Base-by-base conservation (phyloP, 805 yeast species). In the Wickerhamomyces xylosicus region DNA sequence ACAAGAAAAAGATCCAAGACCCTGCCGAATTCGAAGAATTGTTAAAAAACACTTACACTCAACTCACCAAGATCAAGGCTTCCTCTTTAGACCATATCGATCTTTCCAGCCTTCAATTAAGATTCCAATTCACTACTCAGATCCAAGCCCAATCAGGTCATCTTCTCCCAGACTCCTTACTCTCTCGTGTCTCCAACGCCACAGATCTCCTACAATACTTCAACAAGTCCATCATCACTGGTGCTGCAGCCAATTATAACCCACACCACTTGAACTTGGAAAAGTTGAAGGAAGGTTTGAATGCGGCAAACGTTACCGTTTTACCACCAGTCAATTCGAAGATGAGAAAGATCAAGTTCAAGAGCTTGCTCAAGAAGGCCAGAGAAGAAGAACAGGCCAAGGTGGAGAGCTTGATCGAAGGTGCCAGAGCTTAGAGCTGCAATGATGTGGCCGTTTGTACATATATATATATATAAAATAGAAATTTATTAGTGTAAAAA, bases 101-200 rank as follows among this genome's bases (percentile, higher is more conserved):
- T n/a, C 35, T 56, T 18, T 45, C 48, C 11, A 48, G 60, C 47
- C 47, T 65, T 31, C 41, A 47, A n/a, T 37, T 52, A 4, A 62
- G 64, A 41, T 66, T 66, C 41, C 48, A 55, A n/a, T 52, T 62
- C 37, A 49, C 62, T 5, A 59, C 56, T 38, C 28, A 38, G 17
- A 37, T 66, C 14, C 71, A 66, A 47, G 38, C 57, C 9, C 39
- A 53, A 22, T 53, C 69, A 16, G 71, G 71, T 15, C 53, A 53
- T 39, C 29, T 57, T 20, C 54, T 66, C 14, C 62, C 71, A 17
- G 71, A 66, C 42, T 57, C 49, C 37, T 46, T 53, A 22, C 40
- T 64, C 7, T 62, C 68, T 2, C 48, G 53, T 29, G 45, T 62
- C 11, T 39, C 42, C 10, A 52, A 56, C 3, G 66, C 62, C 11